A percentile compares a stretch with the other conserved stretches of the same genome.
These are phyloP conservation scores for Pelargonium fulgidum DNA, from an alignment of 441 rosid species.

Conservation along the genomic window DNA sequence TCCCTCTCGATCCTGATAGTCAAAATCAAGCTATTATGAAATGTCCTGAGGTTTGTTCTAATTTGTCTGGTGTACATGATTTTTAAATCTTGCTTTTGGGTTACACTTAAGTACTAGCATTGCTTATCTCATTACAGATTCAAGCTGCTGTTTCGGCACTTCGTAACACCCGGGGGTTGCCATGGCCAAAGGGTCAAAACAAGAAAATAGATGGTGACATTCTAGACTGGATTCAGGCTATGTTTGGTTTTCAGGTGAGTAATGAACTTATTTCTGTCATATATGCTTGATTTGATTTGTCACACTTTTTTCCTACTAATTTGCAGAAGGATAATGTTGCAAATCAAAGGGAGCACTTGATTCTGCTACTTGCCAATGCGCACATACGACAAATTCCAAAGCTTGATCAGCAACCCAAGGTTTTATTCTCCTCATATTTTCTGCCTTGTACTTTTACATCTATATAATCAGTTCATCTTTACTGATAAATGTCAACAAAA, in stretches of 20 bases:
- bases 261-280: neutral
- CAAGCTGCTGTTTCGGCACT: conserved; percentile 90
- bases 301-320: conserved; percentile 2
- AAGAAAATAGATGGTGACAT: conserved; percentile 81
- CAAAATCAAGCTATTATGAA: conserved; percentile 94
- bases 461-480: neutral
- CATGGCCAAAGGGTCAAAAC: conserved; percentile 82
- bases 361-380: conserved; percentile 88
- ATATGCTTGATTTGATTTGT: neutral
- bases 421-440: conserved; percentile 21
- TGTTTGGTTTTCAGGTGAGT: conserved; percentile 97
- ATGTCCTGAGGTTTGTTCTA: conserved; percentile 74
- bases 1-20: conserved; percentile 98
- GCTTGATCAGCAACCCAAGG: conserved; percentile 98
- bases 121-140: conserved; percentile 41
- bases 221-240: conserved; percentile 95
- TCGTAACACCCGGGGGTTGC: conserved; percentile 95
- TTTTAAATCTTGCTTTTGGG: neutral
- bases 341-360: conserved; percentile 97
- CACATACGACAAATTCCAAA: conserved; percentile 96
- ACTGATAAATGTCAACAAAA: neutral
- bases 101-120: neutral
- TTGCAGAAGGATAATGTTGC: conserved; percentile 93
- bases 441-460: neutral
- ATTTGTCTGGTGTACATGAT: neutral